These are phyloP conservation scores for Jasminum sambac DNA, from an alignment of 257 asterid species.

Conservation along the genomic window DNA sequence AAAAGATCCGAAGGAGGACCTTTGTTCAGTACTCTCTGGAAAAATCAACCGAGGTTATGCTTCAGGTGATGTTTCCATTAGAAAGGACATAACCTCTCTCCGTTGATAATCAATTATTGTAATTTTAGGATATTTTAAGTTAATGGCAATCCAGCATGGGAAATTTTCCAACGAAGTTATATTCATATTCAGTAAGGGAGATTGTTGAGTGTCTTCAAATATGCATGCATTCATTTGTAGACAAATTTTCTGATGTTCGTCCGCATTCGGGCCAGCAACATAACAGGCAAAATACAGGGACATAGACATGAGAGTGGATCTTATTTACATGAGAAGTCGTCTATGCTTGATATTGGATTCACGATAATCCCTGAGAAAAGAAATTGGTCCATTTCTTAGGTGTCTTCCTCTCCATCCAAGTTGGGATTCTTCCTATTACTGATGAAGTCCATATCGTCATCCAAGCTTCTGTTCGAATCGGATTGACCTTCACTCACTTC, in stretches of 20 bases:
- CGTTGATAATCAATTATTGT: background rate
- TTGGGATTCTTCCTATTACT: background rate
- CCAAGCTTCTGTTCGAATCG: slow-evolving; percentile 16
- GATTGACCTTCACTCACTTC: slow-evolving; percentile 29
- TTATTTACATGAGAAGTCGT: no score
- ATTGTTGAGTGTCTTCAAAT: background rate
- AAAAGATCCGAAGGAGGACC: slow-evolving; percentile 17
- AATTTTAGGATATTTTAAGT: background rate
- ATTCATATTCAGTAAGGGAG: background rate
- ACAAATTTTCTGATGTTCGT: background rate
- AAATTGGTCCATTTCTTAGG: no score
- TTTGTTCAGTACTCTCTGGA: background rate
- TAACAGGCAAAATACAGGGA: no score
- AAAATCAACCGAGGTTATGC: background rate
- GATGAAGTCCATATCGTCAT: background rate
- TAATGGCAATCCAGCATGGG: background rate
- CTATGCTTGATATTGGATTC: no score
- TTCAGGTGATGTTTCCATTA: background rate
- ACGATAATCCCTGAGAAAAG: no score
- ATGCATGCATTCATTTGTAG: background rate
- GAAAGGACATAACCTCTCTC: background rate
- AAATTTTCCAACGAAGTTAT: background rate
- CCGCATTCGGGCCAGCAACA: no score
- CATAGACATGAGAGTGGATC: no score
- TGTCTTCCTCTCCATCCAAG: slow-evolving; percentile 8